These are phyloP conservation scores for Hibiscus tridactylites DNA, from an alignment of 345 rosid species.

Conservation along the genomic window DNA sequence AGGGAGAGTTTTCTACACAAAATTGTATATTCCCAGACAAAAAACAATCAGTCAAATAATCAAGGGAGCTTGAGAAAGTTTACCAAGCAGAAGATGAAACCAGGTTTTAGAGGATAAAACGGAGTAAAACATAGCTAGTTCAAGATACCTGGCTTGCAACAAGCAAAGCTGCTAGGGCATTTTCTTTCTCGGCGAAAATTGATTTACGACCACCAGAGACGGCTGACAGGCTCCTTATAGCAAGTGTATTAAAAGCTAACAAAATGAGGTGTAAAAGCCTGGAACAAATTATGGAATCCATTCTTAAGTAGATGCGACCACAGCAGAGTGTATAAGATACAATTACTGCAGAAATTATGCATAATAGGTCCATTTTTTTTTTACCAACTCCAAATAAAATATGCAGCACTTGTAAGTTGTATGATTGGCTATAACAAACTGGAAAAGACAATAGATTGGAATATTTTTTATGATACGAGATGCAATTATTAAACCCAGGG, in stretches of 20 bases:
- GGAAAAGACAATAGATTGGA: not conserved
- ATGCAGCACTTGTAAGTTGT: not conserved
- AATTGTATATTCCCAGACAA: no score
- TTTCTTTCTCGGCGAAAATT: constrained; percentile 51
- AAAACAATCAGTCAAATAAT: not conserved
- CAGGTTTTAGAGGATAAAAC: not conserved
- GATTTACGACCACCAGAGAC: constrained; percentile 43
- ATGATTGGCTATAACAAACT: not conserved
- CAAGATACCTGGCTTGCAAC: constrained; percentile 63
- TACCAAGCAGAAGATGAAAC: not conserved
- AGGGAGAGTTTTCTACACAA: constrained; percentile 71
- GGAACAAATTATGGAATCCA: constrained; percentile 14
- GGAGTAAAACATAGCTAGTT: not conserved
- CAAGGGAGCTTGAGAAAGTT: not conserved
- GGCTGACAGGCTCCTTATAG: constrained; percentile 43
- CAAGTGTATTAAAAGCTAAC: constrained; percentile 51
- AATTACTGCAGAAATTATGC: not conserved
- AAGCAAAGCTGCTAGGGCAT: constrained; percentile 54
- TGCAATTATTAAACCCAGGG: not conserved
- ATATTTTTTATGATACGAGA: not conserved
- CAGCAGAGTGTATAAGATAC: not conserved
- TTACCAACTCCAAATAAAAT: not conserved
- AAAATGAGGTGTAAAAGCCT: constrained; percentile 64
- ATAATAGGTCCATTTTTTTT: not conserved
- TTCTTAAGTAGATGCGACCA: constrained; percentile 9